Evolutionary conservation across 495 filamentous ascomycete species (phyloP), one percentile per base, ranked within the genome.

Genomic region (Penicillium mononematosum): DNA sequence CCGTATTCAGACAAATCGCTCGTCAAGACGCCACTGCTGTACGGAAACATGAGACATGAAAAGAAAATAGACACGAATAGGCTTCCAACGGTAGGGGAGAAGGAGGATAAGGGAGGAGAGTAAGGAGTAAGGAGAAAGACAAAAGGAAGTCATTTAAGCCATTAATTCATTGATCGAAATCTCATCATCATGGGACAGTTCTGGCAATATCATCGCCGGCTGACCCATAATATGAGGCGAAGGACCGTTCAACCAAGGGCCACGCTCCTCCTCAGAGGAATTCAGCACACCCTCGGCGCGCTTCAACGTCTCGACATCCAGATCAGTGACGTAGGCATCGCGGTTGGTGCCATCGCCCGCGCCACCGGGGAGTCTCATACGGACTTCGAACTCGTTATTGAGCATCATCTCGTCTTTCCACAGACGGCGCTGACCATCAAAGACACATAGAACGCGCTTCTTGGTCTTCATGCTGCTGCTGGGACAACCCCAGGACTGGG

Each of bases 321-420:
- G 81, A 65, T 99, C 95, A 11, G 94, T 97, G 46, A 96, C 85
- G 66, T 95, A 97, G 5, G 78, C 75, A 31, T 83, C 75, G 24
- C 79, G 77, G 66, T 70, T 71, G 19, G 77, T 79, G 49, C 79
- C 80, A 55, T 82, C 76, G 6, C 83, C 81, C 42, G 84, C 85
- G 58, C 84, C 85, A 58, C 84, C 83, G 27, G 79, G 81, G 19
- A 96, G 84, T 71, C 81, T 84, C 67, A 96, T 74, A 62, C 92
- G 91, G 50, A 98, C 91, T 73, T 99, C 95, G 62, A 92, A 94
- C 62, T 96, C 91, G 24, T 88, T 89, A 64, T 91, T 89, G 41
- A 99, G 86, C 91, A 96, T 94, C 94, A 98, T 96, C 78, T 98
- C 95, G 70, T 99, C 95, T 77, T 97, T 97, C 82, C 88, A 93